phyloP scores from a whole-genome alignment of 768 basidiomycete species.

The Hericium erinaceus region DNA sequence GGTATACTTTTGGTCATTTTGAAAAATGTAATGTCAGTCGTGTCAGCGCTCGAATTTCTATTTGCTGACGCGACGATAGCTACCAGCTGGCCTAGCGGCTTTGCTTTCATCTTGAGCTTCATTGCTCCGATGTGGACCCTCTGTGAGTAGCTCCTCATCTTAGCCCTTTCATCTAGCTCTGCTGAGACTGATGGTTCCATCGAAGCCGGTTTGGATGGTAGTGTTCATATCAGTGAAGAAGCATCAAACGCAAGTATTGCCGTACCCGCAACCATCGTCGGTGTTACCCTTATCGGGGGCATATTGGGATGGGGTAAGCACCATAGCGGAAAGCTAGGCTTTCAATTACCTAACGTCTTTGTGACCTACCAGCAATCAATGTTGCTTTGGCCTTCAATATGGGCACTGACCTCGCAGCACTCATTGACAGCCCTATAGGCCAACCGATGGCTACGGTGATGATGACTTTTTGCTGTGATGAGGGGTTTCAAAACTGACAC shows the following conservation, averaged over 20 bases:
- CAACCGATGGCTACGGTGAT: constrained; percentile 23
- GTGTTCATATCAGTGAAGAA: constrained; percentile 55
- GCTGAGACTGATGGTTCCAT: neutral
- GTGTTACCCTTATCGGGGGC: constrained; percentile 38
- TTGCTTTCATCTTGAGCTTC: constrained; percentile 41
- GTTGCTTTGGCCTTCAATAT: constrained; percentile 11
- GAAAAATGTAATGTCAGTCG: constrained; percentile 38
- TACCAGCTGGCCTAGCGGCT: constrained; percentile 39
- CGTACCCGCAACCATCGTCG: constrained; percentile 54
- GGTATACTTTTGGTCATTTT: constrained; percentile 57
- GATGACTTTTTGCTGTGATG: too few species aligned
- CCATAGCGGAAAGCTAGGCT: neutral
- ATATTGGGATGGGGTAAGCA: constrained; percentile 45
- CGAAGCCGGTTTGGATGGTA: constrained; percentile 32
- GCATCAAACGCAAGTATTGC: constrained; percentile 50
- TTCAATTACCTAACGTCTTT: too few species aligned
- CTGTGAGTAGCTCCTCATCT: constrained; percentile 17
- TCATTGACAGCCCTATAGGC: constrained; percentile 18
- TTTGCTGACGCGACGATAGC: constrained; percentile 21
- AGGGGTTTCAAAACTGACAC: too few species aligned
- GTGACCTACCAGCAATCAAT: constrained; percentile 12
- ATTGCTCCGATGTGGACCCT: constrained; percentile 42
- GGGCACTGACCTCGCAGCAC: constrained; percentile 37
- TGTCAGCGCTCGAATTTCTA: neutral
- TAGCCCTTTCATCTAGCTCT: neutral